Base-by-base conservation (phyloP, 305 asterid species). In the Solanum hybrid region DNA sequence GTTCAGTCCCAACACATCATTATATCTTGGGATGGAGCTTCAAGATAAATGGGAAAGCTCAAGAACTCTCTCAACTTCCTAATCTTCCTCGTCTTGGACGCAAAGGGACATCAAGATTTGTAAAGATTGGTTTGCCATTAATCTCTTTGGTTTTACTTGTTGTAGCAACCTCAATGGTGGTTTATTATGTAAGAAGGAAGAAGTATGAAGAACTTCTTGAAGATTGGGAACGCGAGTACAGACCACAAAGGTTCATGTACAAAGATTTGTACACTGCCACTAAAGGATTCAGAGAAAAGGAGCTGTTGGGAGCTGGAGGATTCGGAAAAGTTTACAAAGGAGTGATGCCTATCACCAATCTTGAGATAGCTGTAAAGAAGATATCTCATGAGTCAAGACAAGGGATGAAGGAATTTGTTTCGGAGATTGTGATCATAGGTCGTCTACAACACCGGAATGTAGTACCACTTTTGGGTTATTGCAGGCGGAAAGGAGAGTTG, bases 21-120 rank as follows among this genome's bases (percentile, higher is more conserved):
- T 91, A 88, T 61, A 26, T 91, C 36, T 84, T 80, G 6, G 94
- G 94, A 87, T 91, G 94, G 93, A 92, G 92, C 77, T 92, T 92
- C 74, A 74, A 74, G 87, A 34, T 73, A 22, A 90, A 91, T 61
- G 94, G 92, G 67, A 8, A 35, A n/a, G 92, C 94, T 8, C 69
- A 91, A 78, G 89, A 76, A 16, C 86, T 90, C 3, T 93, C 40
- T 84, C 93, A 94, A 3, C 88, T 85, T 46, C 88, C 88, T 18
- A 73, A 5, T 73, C 78, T 73, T 73, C 78, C 78, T 73, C 39
- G 13, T 57, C 76, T 57, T 85, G 76, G 88, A 31, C 88, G 26
- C 10, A 85, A 57, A 35, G 74, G 29, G 29, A 24, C 24, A 31
- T 85, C 88, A 46, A 85, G 77, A 85, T 29, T 85, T 12, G 1